These are phyloP conservation scores for Prunus mongolica DNA, from an alignment of 306 rosid genomes.

Conservation along the genomic window DNA sequence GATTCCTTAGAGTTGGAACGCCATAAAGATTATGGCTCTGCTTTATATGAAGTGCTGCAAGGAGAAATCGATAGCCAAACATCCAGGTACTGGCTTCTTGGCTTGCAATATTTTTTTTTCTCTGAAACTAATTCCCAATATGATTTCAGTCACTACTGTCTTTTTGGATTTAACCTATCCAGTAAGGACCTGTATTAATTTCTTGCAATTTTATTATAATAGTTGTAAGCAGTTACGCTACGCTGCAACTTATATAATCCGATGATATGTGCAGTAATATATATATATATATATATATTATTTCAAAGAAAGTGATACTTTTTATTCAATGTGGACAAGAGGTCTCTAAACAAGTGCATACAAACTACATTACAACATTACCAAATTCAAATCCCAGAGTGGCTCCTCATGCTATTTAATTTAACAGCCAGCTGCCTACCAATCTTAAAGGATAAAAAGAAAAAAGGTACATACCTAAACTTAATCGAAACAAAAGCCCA, in stretches of 20 bases:
- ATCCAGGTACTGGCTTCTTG: slow-evolving; percentile 51
- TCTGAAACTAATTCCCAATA: not conserved
- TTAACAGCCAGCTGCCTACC: not conserved
- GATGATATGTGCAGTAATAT: not conserved
- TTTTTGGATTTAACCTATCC: not conserved
- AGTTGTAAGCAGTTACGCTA: not conserved
- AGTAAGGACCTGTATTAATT: not conserved
- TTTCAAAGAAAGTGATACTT: not conserved
- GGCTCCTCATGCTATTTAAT: not conserved
- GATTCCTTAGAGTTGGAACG: slow-evolving; percentile 60
- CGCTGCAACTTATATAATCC: not conserved
- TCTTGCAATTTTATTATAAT: not conserved
- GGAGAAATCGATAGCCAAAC: slow-evolving; percentile 52
- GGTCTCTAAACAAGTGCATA: not conserved
- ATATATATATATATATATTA: not conserved
- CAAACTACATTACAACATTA: not conserved
- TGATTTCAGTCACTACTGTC: not conserved
- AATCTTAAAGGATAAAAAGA: not conserved
- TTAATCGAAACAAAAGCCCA: not conserved
- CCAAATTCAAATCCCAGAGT: not conserved
- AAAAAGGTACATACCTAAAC: not conserved
- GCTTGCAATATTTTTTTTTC: not conserved
- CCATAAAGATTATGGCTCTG: slow-evolving; percentile 67
- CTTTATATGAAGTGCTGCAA: slow-evolving; percentile 66
- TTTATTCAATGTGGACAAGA: not conserved